Evolutionary conservation across 1,284 basidiomycete genomes (phyloP), one percentile per base, ranked within the genome.

Genomic region (Papiliotrema flavescens): DNA sequence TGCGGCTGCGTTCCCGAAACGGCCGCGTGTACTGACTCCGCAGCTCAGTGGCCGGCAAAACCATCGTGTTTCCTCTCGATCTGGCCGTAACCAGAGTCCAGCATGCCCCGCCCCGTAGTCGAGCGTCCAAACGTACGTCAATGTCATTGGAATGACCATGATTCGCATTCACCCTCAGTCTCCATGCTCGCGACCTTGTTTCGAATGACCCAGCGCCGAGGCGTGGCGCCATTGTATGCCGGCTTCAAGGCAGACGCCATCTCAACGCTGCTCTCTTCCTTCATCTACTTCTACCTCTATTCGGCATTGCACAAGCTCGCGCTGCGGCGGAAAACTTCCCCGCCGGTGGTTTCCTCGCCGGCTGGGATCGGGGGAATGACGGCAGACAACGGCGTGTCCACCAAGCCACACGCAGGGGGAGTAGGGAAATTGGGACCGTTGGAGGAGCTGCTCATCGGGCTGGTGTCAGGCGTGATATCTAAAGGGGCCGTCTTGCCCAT

Each of bases 31-130:
- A n/a, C n/a, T n/a, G n/a, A n/a, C n/a, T n/a, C n/a, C n/a, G n/a
- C 19, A 69, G 69, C 14, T 75, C 75, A 0, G 70, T 73, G 20
- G 70, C 78, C 9, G 73, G 71, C 45, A 79, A 79, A 62, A 73
- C 71, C 1, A 64, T 80, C 44, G 76, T 79, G 22, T 81, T 78
- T 57, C 79, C 79, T 11, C 68, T 80, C 17, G 79, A 80, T 53
- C 71, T 79, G 2, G 68, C 77, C 46, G 76, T 76, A 1, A 78
- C 78, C 0, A 59, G 65, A 5, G 56, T 69, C 26, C 79, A 80
- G 59, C 60, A 60, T 36, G 59, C 53, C 39, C 28, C 53, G 32
- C 53, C 53, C 36, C 22, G 49, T 24, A 26, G 43, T 2, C 43
- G 53, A 15, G 45, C 49, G 15, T 40, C 57, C 40, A 61, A 65